A percentile compares a stretch with the other conserved stretches of the same genome.
Evolutionary conservation across 257 asterid genomes (phyloP).

Genomic region (Lantana camara): DNA sequence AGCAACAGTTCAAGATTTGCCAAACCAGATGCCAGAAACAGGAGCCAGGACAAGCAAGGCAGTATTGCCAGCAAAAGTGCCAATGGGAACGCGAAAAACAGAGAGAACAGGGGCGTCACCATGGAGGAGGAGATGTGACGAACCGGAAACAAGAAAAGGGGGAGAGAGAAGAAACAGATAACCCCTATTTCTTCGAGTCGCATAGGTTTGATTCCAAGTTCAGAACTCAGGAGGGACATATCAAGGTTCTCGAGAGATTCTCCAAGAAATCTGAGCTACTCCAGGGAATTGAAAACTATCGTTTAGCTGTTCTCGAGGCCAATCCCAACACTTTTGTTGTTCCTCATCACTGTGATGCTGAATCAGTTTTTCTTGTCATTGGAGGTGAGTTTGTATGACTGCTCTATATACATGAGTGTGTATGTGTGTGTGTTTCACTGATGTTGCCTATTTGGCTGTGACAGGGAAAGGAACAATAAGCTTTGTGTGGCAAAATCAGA

Average conservation of each 20-base stretch:
- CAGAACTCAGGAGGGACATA: conserved; percentile 34
- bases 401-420: no score
- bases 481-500: conserved; percentile 23
- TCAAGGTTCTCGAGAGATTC: conserved; percentile 42
- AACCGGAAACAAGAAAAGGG: conserved; percentile 2
- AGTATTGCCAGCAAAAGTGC: conserved; percentile 28
- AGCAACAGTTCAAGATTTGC: conserved; percentile 24
- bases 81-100: conserved; percentile 22
- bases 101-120: conserved; percentile 11
- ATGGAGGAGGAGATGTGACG: neutral
- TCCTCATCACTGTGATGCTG: conserved; percentile 54
- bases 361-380: conserved; percentile 29
- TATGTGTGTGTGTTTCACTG: no score
- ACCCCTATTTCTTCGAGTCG: conserved; percentile 41
- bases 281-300: conserved; percentile 41
- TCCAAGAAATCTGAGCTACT: conserved; percentile 39
- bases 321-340: conserved; percentile 42
- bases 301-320: conserved; percentile 40
- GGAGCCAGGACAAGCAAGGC: conserved; percentile 15
- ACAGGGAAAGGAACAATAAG: conserved; percentile 40
- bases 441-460: neutral
- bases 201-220: conserved; percentile 32
- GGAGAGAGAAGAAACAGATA: neutral
- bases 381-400: conserved; percentile 8
- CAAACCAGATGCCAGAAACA: conserved; percentile 23